Conservation (phyloP, 2,329 filamentous ascomycete species). For the Aaosphaeria arxii region DNA sequence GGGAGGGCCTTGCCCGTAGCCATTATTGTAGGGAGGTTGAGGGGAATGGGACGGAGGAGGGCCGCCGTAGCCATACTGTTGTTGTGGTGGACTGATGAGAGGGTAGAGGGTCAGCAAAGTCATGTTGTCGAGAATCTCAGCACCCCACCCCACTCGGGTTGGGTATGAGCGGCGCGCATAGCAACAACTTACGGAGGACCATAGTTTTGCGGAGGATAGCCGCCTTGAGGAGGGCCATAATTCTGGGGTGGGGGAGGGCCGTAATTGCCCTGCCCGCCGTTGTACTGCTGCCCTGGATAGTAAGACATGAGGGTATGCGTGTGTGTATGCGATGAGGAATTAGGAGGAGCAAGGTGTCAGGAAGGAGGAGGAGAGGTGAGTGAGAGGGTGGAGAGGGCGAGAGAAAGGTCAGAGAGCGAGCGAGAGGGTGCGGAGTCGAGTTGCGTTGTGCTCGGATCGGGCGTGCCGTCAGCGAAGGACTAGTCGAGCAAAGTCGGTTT, state of each 20-base stretch:
- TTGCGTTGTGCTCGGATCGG: not conserved
- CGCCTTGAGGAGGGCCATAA: conserved; percentile 19
- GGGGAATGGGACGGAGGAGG: conserved; percentile 37
- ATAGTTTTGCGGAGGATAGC: conserved; percentile 24
- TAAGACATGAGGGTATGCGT: conserved; percentile 34
- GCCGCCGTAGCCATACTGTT: conserved; percentile 33
- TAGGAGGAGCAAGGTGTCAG: not conserved
- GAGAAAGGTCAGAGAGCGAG: not conserved
- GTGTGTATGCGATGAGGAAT: conserved; percentile 1
- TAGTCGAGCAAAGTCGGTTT: too few relatives aligned
- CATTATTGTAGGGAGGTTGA: conserved; percentile 36
- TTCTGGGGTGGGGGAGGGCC: conserved; percentile 36
- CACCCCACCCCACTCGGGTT: too few relatives aligned
- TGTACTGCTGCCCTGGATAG: conserved; percentile 42
- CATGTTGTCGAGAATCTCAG: too few relatives aligned
- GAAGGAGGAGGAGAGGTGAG: not conserved
- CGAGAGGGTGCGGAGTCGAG: not conserved
- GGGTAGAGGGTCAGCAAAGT: conserved; percentile 1
- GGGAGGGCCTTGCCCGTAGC: conserved; percentile 39
- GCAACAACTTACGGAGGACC: conserved; percentile 14
- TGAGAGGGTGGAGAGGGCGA: not conserved
- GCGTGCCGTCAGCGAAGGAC: too few relatives aligned
- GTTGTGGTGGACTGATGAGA: conserved; percentile 26
- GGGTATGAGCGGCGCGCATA: too few relatives aligned
- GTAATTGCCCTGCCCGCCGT: conserved; percentile 37